Percentiles rank a stretch among this genome's conserved stretches.
Evolutionary conservation across 2,329 filamentous ascomycete species (phyloP).

Genomic region (Fusarium sp.): DNA sequence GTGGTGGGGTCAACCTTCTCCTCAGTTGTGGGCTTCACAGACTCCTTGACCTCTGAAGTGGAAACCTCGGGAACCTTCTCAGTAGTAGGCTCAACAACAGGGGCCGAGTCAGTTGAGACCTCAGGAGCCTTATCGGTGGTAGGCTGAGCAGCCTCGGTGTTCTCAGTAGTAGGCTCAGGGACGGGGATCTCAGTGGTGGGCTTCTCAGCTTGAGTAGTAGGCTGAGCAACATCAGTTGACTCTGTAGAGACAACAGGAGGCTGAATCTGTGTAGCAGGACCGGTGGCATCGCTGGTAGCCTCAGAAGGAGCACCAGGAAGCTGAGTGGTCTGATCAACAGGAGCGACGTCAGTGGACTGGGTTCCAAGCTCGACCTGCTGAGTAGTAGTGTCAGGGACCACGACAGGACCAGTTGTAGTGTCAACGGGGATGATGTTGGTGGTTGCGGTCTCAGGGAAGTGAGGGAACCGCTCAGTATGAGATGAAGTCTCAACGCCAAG

Average conservation of each 20-base stretch:
- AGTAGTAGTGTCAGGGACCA: neutral
- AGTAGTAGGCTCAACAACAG: neutral
- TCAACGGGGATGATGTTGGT: neutral
- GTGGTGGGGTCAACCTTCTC: neutral
- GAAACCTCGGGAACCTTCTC: neutral
- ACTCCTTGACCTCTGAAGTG: neutral
- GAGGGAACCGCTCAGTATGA: neutral
- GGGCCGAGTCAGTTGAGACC: neutral
- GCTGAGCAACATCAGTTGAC: neutral
- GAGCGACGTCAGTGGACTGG: neutral
- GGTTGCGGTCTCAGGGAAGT: neutral
- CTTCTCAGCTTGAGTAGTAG: neutral
- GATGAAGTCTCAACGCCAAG: neutral
- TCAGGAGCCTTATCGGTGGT: neutral
- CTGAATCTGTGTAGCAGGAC: neutral
- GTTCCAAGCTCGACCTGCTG: neutral
- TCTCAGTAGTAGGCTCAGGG: neutral
- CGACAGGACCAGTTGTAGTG: neutral
- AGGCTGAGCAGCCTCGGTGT: neutral
- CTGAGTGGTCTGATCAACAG: neutral
- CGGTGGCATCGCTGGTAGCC: rapidly evolving
- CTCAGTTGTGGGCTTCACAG: neutral
- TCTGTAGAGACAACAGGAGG: neutral
- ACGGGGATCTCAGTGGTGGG: neutral
- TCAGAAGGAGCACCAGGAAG: rapidly evolving